phyloP scores from a whole-genome alignment of 768 basidiomycete species.

The Tylopilus felleus region DNA sequence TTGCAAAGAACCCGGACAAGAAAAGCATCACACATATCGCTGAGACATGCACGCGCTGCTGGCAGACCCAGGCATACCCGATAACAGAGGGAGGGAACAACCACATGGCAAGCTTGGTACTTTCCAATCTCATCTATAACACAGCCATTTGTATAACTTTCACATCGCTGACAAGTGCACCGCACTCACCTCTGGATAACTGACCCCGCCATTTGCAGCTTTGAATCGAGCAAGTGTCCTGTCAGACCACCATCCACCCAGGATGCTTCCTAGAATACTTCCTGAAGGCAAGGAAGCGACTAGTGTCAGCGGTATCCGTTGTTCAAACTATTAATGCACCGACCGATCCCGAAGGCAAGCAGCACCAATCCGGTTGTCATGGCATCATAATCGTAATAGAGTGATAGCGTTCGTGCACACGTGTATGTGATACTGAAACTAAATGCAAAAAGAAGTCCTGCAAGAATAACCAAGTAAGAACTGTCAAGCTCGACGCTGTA shows the following conservation, averaged over 20 bases:
- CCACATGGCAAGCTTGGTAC: constrained; percentile 55
- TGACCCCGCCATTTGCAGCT: constrained; percentile 43
- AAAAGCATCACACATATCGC: constrained; percentile 76
- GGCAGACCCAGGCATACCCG: constrained; percentile 75
- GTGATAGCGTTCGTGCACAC: constrained; percentile 64
- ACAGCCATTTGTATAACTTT: not conserved
- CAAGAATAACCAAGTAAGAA: not conserved
- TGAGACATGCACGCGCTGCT: constrained; percentile 60
- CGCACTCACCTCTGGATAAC: constrained; percentile 60
- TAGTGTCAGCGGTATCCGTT: not conserved
- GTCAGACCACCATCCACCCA: constrained; percentile 64
- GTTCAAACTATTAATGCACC: constrained; percentile 9
- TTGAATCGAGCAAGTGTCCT: constrained; percentile 44
- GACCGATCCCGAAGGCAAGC: constrained; percentile 70
- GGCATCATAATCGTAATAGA: constrained; percentile 64
- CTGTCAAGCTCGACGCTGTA: not conserved
- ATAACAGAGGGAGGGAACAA: constrained; percentile 54
- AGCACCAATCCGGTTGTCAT: constrained; percentile 76
- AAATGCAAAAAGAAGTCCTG: constrained; percentile 70
- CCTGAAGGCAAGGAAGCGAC: constrained; percentile 28
- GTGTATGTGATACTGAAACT: constrained; percentile 73
- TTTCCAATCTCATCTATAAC: constrained; percentile 68
- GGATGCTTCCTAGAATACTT: constrained; percentile 49
- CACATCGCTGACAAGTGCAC: not conserved
- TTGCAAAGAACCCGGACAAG: constrained; percentile 65